Evolutionary conservation across 2,329 filamentous ascomycete species (phyloP), one percentile per base, ranked within the genome.

Genomic region (Periconia sp.): DNA sequence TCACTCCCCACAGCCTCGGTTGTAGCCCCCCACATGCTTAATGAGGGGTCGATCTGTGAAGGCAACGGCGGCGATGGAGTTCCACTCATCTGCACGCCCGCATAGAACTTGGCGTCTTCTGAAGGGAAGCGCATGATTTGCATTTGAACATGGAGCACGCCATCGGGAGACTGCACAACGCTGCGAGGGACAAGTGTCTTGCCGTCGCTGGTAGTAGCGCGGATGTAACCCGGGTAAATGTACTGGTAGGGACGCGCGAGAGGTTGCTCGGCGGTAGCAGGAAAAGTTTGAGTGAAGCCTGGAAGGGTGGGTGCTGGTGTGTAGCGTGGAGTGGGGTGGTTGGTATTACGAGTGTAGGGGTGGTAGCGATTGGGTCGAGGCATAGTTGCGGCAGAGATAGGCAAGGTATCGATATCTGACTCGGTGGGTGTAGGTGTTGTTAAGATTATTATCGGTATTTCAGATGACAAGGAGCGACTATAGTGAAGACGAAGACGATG

Each of bases 361-460:
- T 40, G 41, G 17, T 50, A 50, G 16, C 46, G 42, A 28, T 50
- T 50, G 11, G 46, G 46, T 4, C 46, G 46, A 15, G 46, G 46
- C 46, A 50, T 50, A 4, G 33, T 28, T 21, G 42, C 41, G 12
- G 46, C 46, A 23, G 43, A 46, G 10, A 40, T 41, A n/a, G 37
- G 43, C 12, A 34, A 41, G 12, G 34, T 25, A 30, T 32, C 29
- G 4, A 22, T 33, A 4, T 40, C 36, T 28, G 31, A 35, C 13
- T 37, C 34, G 26, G 29, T 25, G 11, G 40, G 46, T 5, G 40
- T 41, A 17, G 46, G 46, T 11, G 40, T 36, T 16, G 46, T 48
- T 8, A 44, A 30, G 23, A 24, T 31, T 23, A 48, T 11, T 15
- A 32, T 40, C 5, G 45, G 36, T 4, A 37, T 17, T 16, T 26